These are phyloP conservation scores for Orychophragmus violaceus DNA, from an alignment of 345 rosid genomes.

Conservation along the genomic window DNA sequence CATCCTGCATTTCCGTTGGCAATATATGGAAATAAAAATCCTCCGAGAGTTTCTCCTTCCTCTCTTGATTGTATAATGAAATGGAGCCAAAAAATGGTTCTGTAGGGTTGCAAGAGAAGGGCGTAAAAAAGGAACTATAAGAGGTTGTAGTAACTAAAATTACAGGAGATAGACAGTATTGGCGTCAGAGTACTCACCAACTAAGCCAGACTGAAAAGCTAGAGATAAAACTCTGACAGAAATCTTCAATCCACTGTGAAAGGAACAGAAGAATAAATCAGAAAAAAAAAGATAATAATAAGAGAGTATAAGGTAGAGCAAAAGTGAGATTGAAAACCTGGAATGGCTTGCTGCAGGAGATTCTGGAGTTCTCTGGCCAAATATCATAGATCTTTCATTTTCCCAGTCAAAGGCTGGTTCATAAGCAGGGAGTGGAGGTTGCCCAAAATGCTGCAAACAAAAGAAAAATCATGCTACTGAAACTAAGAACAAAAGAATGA, in stretches of 20 bases:
- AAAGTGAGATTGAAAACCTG: constrained; percentile 40
- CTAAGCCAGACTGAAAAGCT: constrained; percentile 82
- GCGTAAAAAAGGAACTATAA: constrained; percentile 24
- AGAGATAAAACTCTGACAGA: constrained; percentile 84
- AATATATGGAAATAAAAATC: constrained; percentile 68
- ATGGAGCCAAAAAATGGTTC: constrained; percentile 97
- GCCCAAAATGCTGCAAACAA: constrained; percentile 75
- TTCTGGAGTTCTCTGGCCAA: constrained; percentile 91
- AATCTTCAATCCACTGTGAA: constrained; percentile 86
- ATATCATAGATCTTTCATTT: constrained; percentile 81
- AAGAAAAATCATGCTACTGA: background rate
- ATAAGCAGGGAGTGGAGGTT: constrained; percentile 90
- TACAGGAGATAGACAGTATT: constrained; percentile 2
- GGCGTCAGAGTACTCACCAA: constrained; percentile 48
- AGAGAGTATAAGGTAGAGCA: background rate
- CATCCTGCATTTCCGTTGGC: constrained; percentile 80
- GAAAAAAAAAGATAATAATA: no score
- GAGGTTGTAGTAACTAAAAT: constrained; percentile 7
- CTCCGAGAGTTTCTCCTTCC: constrained; percentile 92
- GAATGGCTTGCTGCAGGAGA: constrained; percentile 54
- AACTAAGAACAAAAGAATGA: no score
- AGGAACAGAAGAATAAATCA: background rate
- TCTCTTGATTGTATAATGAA: constrained; percentile 82
- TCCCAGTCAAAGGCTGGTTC: constrained; percentile 99
- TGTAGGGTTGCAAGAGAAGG: constrained; percentile 35